These are phyloP conservation scores for Diplodia scrobiculata DNA, from an alignment of 2,329 filamentous ascomycete species.

Conservation along the genomic window DNA sequence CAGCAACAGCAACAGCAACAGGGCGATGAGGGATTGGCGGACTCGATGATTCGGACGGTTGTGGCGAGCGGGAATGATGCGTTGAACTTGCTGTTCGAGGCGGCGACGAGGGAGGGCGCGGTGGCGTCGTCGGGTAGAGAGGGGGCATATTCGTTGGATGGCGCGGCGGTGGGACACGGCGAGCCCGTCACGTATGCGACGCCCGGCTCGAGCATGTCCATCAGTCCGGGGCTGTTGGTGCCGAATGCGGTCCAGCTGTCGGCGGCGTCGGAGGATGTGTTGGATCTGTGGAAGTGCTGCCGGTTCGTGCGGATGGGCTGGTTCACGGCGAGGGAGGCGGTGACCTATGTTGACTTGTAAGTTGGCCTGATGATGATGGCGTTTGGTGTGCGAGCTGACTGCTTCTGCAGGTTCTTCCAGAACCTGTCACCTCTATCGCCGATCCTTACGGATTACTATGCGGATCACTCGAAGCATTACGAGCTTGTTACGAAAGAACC, in stretches of 20 bases:
- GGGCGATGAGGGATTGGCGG: conserved; percentile 37
- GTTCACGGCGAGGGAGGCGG: conserved; percentile 58
- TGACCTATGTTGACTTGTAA: conserved; percentile 56
- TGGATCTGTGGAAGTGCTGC: conserved; percentile 53
- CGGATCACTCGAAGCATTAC: conserved; percentile 53
- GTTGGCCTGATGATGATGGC: neutral
- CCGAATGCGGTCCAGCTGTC: conserved; percentile 31
- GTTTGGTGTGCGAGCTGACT: neutral
- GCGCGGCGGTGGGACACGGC: neutral
- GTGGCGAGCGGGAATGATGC: conserved; percentile 59
- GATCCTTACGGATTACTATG: conserved; percentile 55
- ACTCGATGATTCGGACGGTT: conserved; percentile 52
- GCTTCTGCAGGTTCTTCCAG: conserved; percentile 47
- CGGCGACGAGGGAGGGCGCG: conserved; percentile 46
- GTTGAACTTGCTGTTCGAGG: conserved; percentile 56
- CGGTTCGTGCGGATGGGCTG: conserved; percentile 60
- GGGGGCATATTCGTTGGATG: neutral
- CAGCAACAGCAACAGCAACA: conserved; percentile 4
- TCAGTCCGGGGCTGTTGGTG: conserved; percentile 32
- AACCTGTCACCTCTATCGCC: conserved; percentile 57
- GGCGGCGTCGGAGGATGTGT: conserved; percentile 39
- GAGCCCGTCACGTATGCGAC: conserved; percentile 40
- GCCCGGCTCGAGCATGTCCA: conserved; percentile 39
- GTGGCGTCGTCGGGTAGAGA: conserved; percentile 32
- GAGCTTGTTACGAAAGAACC: conserved; percentile 56